Conservation (phyloP, 2,329 filamentous ascomycete species). For the Neonectria punicea region DNA sequence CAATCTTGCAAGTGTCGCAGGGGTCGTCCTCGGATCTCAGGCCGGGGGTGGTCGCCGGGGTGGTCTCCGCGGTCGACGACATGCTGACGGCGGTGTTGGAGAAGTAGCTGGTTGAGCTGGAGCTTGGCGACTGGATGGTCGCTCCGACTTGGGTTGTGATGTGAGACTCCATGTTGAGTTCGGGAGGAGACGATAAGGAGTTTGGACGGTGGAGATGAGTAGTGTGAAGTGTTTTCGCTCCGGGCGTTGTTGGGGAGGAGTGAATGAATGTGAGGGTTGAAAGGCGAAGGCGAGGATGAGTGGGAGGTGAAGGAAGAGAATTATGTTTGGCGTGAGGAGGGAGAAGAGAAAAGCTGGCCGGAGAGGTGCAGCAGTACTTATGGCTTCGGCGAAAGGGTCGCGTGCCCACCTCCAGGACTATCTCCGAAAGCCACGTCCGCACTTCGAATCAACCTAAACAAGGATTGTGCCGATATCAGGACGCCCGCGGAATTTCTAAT, state of each 20-base stretch:
- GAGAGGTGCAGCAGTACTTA: constrained; percentile 8
- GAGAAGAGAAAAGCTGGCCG: neutral
- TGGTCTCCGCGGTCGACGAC: constrained; percentile 35
- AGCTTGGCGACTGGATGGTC: constrained; percentile 25
- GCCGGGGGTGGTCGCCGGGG: constrained; percentile 36
- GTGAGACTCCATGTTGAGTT: constrained; percentile 20
- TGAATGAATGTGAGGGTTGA: neutral
- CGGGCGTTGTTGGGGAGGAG: neutral
- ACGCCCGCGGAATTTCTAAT: constrained; percentile 5
- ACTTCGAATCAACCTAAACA: neutral
- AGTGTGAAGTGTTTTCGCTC: neutral
- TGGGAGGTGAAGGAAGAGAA: neutral
- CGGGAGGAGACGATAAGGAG: neutral
- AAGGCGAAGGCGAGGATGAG: neutral
- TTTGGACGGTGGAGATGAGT: neutral
- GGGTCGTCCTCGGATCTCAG: constrained; percentile 30
- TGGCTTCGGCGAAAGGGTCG: constrained; percentile 3
- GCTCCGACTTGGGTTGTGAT: constrained; percentile 24
- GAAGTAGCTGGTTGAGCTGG: constrained; percentile 35
- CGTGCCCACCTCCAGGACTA: constrained; percentile 10
- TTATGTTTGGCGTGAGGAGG: constrained; percentile 1
- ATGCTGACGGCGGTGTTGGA: constrained; percentile 30
- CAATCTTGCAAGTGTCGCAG: constrained; percentile 23
- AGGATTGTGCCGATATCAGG: neutral
- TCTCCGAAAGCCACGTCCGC: constrained; percentile 2